Evolutionary conservation across 2,329 filamentous ascomycete species (phyloP).

Genomic region (Plenodomus tracheiphilus): DNA sequence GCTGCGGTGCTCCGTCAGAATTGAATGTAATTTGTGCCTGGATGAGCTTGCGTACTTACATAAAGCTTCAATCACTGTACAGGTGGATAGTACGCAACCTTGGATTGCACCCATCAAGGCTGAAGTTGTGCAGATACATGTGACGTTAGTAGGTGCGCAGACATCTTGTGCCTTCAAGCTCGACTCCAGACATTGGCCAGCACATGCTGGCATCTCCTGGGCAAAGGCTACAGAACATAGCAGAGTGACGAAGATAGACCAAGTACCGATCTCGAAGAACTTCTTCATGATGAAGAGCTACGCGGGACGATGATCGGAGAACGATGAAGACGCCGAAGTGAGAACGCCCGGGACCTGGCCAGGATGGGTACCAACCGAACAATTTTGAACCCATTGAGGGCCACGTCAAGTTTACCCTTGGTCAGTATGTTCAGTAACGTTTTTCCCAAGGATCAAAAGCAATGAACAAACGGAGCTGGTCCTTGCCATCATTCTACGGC

Average conservation of each 20-base stretch:
- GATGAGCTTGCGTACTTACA: slow-evolving; percentile 3
- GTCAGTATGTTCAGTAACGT: background rate
- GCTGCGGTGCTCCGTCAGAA: slow-evolving; percentile 14
- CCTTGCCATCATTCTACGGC: background rate
- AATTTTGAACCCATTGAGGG: background rate
- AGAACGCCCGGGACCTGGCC: background rate
- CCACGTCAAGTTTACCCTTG: background rate
- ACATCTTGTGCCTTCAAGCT: slow-evolving; percentile 1
- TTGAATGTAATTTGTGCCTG: background rate
- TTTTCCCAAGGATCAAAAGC: background rate
- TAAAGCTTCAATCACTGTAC: slow-evolving; percentile 12
- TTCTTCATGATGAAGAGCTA: background rate
- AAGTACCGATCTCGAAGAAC: background rate
- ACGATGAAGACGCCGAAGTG: background rate
- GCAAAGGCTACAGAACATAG: background rate
- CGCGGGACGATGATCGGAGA: background rate
- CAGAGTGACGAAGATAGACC: background rate
- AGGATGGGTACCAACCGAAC: background rate
- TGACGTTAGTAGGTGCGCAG: slow-evolving; percentile 9
- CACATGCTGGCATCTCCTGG: slow-evolving; percentile 6
- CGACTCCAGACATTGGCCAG: slow-evolving; percentile 4
- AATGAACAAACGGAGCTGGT: background rate
- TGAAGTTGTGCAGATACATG: slow-evolving; percentile 12
- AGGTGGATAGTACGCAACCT: slow-evolving; percentile 10
- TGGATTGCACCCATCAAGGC: slow-evolving; percentile 5